Conservation (phyloP, 2,329 filamentous ascomycete genomes). For the Hymenoscyphus scutula region DNA sequence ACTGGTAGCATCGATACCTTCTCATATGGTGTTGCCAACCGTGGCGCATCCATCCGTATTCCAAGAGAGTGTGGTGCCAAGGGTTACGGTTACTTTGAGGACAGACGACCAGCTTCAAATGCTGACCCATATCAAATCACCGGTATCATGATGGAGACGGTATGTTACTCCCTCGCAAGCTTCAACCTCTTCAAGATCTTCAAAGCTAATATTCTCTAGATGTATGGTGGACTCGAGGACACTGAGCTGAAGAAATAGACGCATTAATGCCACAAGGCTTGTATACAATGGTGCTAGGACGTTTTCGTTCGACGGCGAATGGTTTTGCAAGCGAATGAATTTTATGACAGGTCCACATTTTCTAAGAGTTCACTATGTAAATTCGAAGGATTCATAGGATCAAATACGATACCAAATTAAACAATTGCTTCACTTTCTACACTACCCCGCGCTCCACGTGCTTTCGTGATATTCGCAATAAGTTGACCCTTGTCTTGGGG, state of each 20-base stretch:
- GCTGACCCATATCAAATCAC: constrained; percentile 76
- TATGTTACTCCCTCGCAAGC: constrained; percentile 25
- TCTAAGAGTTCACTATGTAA: constrained; percentile 23
- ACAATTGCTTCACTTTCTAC: background rate
- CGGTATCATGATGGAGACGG: constrained; percentile 40
- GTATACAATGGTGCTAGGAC: constrained; percentile 22
- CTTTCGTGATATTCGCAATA: constrained; percentile 3
- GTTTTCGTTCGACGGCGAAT: constrained; percentile 21
- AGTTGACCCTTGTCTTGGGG: background rate
- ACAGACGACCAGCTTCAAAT: constrained; percentile 79
- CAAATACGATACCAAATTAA: constrained; percentile 25
- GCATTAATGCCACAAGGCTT: constrained; percentile 15
- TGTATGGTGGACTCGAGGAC: constrained; percentile 33
- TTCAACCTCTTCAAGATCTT: background rate
- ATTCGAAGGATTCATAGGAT: constrained; percentile 23
- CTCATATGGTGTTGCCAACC: constrained; percentile 92
- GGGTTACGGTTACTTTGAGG: constrained; percentile 94
- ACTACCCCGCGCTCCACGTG: constrained; percentile 6
- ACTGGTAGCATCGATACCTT: constrained; percentile 93
- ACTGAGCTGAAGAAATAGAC: constrained; percentile 26
- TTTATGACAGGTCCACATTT: constrained; percentile 18
- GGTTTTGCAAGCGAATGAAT: constrained; percentile 25
- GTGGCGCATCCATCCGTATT: constrained; percentile 87
- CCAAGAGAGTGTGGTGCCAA: constrained; percentile 81
- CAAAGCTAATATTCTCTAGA: constrained; percentile 28